Evolutionary conservation across 2,329 filamentous ascomycete genomes (phyloP).

Genomic region (Xylariaceae sp.): DNA sequence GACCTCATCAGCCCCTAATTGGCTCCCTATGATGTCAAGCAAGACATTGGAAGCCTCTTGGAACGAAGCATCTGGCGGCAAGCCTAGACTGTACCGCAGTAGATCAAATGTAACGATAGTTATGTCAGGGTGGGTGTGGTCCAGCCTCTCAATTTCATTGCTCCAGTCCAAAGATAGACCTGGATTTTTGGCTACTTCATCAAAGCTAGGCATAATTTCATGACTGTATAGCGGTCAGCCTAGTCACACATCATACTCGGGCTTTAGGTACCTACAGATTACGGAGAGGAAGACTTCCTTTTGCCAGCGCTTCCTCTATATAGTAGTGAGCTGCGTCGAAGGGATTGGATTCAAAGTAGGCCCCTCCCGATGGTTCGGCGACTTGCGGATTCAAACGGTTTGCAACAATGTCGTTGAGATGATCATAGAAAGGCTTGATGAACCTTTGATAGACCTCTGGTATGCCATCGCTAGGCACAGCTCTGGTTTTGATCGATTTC

Average conservation of each 20-base stretch:
- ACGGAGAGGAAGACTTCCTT: constrained; percentile 13
- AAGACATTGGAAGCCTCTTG: constrained; percentile 20
- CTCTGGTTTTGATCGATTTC: background rate
- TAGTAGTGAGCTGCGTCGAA: constrained; percentile 17
- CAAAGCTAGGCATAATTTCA: constrained; percentile 18
- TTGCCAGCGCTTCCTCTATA: constrained; percentile 18
- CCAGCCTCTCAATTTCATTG: constrained; percentile 22
- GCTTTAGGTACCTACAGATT: constrained; percentile 22
- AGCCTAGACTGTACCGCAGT: constrained; percentile 11
- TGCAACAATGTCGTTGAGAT: constrained; percentile 8
- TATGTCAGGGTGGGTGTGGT: constrained; percentile 18
- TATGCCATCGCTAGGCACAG: background rate
- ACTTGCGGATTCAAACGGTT: background rate
- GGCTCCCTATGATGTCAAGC: constrained; percentile 9
- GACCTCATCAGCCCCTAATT: background rate
- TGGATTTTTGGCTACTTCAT: constrained; percentile 13
- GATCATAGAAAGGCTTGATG: constrained; percentile 20
- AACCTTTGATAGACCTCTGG: constrained; percentile 8
- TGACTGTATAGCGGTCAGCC: constrained; percentile 20
- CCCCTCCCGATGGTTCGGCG: constrained; percentile 1
- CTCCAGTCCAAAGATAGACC: constrained; percentile 22
- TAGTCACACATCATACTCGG: background rate
- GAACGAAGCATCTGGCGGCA: constrained; percentile 12
- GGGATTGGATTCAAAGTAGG: constrained; percentile 11
- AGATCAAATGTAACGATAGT: constrained; percentile 16